A percentile compares a stretch with the other conserved stretches of the same genome.
Conservation (phyloP, 2,329 filamentous ascomycete species). For the Geosmithia putterillii region DNA sequence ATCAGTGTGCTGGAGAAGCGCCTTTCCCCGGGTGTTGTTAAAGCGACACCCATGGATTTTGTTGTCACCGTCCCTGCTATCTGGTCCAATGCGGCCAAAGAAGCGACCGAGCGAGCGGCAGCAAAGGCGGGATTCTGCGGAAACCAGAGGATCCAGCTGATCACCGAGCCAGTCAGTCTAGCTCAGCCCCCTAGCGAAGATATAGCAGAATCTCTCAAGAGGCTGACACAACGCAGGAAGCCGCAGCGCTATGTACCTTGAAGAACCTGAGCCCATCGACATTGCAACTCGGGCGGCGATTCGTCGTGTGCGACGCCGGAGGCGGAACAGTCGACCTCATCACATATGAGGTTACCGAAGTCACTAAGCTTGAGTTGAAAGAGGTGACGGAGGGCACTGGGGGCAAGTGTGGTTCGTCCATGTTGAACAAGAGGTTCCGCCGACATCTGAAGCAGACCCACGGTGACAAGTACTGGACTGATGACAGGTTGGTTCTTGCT, state of each 20-base stretch:
- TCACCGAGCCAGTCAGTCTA: conserved; percentile 31
- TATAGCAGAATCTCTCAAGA: too few species aligned
- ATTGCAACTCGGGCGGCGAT: conserved; percentile 29
- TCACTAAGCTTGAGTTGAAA: conserved; percentile 29
- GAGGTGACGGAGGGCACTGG: conserved; percentile 37
- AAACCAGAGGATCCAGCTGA: conserved; percentile 28
- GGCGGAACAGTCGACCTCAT: conserved; percentile 43
- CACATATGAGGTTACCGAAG: conserved; percentile 32
- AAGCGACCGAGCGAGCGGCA: conserved; percentile 29
- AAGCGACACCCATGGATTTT: conserved; percentile 34
- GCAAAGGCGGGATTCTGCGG: conserved; percentile 25
- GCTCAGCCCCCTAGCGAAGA: background rate
- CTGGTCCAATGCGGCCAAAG: conserved; percentile 42
- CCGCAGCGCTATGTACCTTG: conserved; percentile 36
- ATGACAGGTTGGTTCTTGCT: conserved; percentile 25
- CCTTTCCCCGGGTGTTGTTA: conserved; percentile 27
- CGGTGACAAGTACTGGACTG: conserved; percentile 27
- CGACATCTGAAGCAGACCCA: conserved; percentile 29
- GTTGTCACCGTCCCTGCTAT: conserved; percentile 46
- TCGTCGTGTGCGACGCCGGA: conserved; percentile 41
- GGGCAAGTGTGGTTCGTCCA: conserved; percentile 34
- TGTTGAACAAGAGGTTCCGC: conserved; percentile 34
- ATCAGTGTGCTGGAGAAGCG: conserved; percentile 27
- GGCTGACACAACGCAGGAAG: conserved; percentile 22
- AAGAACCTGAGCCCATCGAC: conserved; percentile 27